A percentile compares a stretch with the other conserved stretches of the same genome.
phyloP scores from a whole-genome alignment of 2,329 filamentous ascomycete genomes.

The Cercospora sp. region DNA sequence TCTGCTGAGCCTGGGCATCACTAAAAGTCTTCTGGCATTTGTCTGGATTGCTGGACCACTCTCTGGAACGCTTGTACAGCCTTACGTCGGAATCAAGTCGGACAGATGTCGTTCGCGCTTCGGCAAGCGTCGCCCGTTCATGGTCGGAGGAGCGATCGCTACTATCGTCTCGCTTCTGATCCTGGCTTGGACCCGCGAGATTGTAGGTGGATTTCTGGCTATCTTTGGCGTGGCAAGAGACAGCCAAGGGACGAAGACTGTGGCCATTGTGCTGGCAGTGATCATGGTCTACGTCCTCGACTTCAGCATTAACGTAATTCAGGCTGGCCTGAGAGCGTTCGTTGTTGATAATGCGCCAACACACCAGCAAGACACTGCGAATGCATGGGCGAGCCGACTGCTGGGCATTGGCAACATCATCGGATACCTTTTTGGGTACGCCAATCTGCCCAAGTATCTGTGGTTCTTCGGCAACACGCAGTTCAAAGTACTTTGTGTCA shows the following conservation, averaged over 20 bases:
- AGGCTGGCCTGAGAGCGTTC: slow-evolving; percentile 86
- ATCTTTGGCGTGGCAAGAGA: slow-evolving; percentile 70
- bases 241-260: slow-evolving; percentile 62
- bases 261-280: slow-evolving; percentile 76
- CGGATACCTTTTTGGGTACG: slow-evolving; percentile 83
- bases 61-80: slow-evolving; percentile 55
- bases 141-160: slow-evolving; percentile 51
- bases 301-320: slow-evolving; percentile 93
- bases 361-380: slow-evolving; percentile 90
- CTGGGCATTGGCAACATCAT: slow-evolving; percentile 87
- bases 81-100: slow-evolving; percentile 56
- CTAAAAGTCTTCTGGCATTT: slow-evolving; percentile 53
- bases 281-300: slow-evolving; percentile 87
- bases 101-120: slow-evolving; percentile 51
- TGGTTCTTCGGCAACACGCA: slow-evolving; percentile 84
- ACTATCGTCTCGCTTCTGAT: slow-evolving; percentile 53
- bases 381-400: slow-evolving; percentile 88
- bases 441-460: slow-evolving; percentile 71
- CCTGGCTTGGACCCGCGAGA: slow-evolving; percentile 53
- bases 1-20: slow-evolving; percentile 54
- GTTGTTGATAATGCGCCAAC: slow-evolving; percentile 90
- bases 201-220: slow-evolving; percentile 64
- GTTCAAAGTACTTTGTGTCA: slow-evolving; percentile 87
- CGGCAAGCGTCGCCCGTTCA: slow-evolving; percentile 55
- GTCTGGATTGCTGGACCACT: slow-evolving; percentile 59